A percentile compares a stretch with the other conserved stretches of the same genome.
Conservation (phyloP, 179 eudicot genomes). For the Gypsophila paniculata region DNA sequence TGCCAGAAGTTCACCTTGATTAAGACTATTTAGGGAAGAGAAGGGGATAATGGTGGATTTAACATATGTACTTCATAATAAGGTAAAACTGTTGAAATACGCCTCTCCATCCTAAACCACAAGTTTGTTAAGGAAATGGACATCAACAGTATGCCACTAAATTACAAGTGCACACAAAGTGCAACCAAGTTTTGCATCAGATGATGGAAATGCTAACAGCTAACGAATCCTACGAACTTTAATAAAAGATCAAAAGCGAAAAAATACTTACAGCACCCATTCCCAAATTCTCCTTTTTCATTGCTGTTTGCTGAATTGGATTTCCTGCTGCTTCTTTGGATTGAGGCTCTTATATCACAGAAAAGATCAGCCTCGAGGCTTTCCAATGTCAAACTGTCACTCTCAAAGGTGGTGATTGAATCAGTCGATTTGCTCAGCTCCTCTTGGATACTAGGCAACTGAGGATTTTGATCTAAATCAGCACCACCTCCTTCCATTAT, state of each 20-base stretch:
- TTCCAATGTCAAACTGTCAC: slow-evolving; percentile 68
- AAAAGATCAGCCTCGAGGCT: slow-evolving; percentile 76
- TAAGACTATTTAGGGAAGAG: background rate
- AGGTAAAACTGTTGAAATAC: background rate
- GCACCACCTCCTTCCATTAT: slow-evolving; percentile 60
- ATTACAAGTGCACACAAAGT: background rate
- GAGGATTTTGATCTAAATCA: slow-evolving; percentile 30
- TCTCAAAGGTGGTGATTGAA: slow-evolving; percentile 64
- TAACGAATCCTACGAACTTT: background rate
- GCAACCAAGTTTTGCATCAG: background rate
- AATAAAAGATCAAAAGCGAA: background rate
- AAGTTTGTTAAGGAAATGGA: background rate
- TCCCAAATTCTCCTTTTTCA: slow-evolving; percentile 28
- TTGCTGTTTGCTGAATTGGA: slow-evolving; percentile 31
- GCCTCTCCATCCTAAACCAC: background rate
- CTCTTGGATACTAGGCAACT: slow-evolving; percentile 73
- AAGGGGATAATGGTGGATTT: too few relatives aligned
- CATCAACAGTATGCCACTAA: background rate
- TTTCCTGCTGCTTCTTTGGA: slow-evolving; percentile 60
- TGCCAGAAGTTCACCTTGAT: slow-evolving; percentile 2
- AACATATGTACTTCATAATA: background rate
- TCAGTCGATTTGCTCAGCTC: slow-evolving; percentile 66
- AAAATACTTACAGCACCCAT: slow-evolving; percentile 40
- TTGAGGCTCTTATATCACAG: slow-evolving; percentile 87
- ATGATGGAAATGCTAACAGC: background rate